These are phyloP conservation scores for Drosera spatulata DNA, from an alignment of 179 eudicot genomes.

Conservation along the genomic window DNA sequence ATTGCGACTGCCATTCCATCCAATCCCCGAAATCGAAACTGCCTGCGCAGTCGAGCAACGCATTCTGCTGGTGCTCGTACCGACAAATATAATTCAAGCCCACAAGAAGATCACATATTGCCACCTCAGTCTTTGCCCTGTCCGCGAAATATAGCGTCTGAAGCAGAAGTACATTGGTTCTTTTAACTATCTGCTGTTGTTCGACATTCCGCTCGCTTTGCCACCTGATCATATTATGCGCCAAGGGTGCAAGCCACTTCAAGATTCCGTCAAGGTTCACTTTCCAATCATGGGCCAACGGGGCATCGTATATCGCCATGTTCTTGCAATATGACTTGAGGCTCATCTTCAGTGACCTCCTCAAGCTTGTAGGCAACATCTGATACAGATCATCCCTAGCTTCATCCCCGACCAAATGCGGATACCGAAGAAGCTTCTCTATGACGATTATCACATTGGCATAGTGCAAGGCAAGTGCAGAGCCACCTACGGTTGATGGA, in stretches of 20 bases:
- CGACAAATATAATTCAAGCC: constrained; percentile 87
- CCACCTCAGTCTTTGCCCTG: constrained; percentile 59
- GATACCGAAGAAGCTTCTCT: constrained; percentile 75
- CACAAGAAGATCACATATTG: constrained; percentile 63
- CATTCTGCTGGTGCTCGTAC: constrained; percentile 81
- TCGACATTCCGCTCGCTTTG: constrained; percentile 87
- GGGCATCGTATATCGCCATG: constrained; percentile 69
- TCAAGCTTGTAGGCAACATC: constrained; percentile 78
- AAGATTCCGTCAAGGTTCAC: constrained; percentile 48
- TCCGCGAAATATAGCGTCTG: constrained; percentile 93
- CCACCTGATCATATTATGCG: constrained; percentile 97
- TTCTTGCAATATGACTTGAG: constrained; percentile 56
- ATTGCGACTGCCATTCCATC: constrained; percentile 83
- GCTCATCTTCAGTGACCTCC: constrained; percentile 40
- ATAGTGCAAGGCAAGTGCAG: constrained; percentile 84
- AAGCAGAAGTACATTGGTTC: constrained; percentile 67
- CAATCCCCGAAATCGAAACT: constrained; percentile 87
- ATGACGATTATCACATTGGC: constrained; percentile 80
- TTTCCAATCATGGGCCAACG: constrained; percentile 83
- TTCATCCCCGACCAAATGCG: constrained; percentile 85
- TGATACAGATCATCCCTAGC: constrained; percentile 86
- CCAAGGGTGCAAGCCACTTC: constrained; percentile 78
- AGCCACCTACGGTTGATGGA: constrained; percentile 67
- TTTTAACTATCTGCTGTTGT: constrained; percentile 65
- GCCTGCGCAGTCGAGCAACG: constrained; percentile 81